phyloP scores from a whole-genome alignment of 208 protist genomes.

The Tritrichomonas musculus region DNA sequence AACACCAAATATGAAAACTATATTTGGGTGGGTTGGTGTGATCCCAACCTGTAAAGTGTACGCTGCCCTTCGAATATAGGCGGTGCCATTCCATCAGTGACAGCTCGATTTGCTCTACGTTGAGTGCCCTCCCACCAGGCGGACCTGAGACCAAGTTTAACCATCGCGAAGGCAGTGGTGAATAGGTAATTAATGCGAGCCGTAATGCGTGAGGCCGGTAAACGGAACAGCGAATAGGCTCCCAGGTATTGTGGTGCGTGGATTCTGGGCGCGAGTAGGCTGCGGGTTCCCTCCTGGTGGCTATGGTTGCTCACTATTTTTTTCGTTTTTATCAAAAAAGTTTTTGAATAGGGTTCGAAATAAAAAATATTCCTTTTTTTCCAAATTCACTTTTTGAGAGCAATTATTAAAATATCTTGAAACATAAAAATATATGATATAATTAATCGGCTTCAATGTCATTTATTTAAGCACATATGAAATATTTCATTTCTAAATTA shows the following conservation, averaged over 20 bases:
- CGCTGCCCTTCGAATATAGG: conserved; percentile 24
- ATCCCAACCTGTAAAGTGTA: conserved; percentile 31
- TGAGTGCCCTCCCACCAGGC: conserved; percentile 32
- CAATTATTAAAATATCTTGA: background rate
- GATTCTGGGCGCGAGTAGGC: conserved; percentile 31
- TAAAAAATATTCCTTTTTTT: background rate
- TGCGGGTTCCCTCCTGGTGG: background rate
- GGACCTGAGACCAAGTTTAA: background rate
- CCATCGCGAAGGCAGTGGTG: background rate
- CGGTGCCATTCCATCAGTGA: background rate
- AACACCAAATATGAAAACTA: background rate
- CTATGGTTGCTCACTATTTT: background rate
- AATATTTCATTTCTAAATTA: background rate
- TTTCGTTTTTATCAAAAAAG: background rate
- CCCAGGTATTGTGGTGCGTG: background rate
- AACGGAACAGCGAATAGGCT: conserved; percentile 32
- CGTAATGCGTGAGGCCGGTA: conserved; percentile 30
- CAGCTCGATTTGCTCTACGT: background rate
- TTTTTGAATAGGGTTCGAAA: no score
- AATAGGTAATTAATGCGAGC: background rate
- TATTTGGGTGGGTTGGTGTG: conserved; percentile 5
- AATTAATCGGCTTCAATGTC: background rate
- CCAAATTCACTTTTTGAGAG: background rate
- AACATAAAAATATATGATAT: background rate
- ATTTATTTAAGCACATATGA: background rate